Evolutionary conservation across 129 eudicot species (phyloP), one percentile per base, ranked within the genome.

Genomic region (Smallanthus sonchifolius): DNA sequence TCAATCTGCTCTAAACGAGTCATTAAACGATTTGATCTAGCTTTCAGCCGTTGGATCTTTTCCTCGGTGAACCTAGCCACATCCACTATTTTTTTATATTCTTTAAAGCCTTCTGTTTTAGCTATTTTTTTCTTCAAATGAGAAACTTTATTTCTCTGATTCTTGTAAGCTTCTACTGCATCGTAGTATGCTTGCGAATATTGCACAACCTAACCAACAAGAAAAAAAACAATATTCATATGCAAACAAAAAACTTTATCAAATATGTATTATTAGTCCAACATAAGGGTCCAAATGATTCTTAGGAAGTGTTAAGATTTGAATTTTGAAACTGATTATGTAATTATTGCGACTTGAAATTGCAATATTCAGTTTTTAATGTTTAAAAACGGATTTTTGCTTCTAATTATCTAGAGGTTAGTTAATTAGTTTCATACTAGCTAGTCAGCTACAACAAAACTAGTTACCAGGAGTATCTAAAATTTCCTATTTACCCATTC

Each of bases 71-170:
- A 85, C 76, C 85, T 90, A 30, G 93, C 92, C 71, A 80, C 69
- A 75, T 90, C 96, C 62, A 91, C 57, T 72, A 94, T 88, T 87
- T 87, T 94, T 83, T 91, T 88, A 76, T 94, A 91, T 77, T 94
- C 97, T 86, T 78, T 94, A 82, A 90, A 90, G 60, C 99, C 99
- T 85, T 94, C 96, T 38, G 97, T 83, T 30, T 93, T 93, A 24
- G 96, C 78, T 74, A 94, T 94, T 77, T 34, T 88, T 85, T 91
- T 94, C 88, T 94, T 94, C 82, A 88, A 76, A 35, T 85, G 96
- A 43, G 97, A 70, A 74, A 94, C 99, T 83, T 94, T 94, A 83
- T 85, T 94, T 75, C 99, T 80, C 75, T 94, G 99, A 70, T 82
- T 84, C 85, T 82, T 91, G 90, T 94, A 94, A 83, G 83, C 40